Evolutionary conservation across 306 rosid species (phyloP).

Genomic region (Trifolium subterraneum): DNA sequence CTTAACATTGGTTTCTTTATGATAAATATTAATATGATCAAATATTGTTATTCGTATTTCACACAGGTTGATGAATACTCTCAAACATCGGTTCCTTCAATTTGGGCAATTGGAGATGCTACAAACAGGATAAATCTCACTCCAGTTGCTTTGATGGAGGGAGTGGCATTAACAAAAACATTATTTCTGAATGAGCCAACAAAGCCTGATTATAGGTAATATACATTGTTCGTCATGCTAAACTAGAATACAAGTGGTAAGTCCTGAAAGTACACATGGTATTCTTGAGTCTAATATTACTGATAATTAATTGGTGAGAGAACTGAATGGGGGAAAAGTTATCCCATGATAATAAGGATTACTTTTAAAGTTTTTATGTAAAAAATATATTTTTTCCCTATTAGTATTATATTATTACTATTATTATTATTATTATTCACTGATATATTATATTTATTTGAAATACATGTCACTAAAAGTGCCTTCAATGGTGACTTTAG

Average conservation of each 20-base stretch:
- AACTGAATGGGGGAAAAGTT: no score
- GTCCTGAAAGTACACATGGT: no score
- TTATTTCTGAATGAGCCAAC: conserved; percentile 81
- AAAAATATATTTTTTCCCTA: no score
- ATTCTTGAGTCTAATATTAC: no score
- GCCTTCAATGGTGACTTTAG: not conserved
- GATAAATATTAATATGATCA: conserved; percentile 7
- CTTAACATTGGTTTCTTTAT: conserved; percentile 34
- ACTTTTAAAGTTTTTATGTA: no score
- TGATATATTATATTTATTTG: no score
- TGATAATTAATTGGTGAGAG: no score
- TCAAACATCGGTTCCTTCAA: conserved; percentile 85
- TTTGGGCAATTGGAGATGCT: conserved; percentile 98
- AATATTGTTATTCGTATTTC: not conserved
- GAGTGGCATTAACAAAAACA: conserved; percentile 81
- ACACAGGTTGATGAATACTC: conserved; percentile 93
- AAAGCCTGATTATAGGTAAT: conserved; percentile 90
- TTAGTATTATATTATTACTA: no score
- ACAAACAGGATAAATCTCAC: conserved; percentile 93
- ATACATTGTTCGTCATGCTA: conserved; percentile 34
- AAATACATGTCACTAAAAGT: no score
- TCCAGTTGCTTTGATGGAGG: conserved; percentile 99
- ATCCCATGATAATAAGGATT: no score
- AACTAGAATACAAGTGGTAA: no score
- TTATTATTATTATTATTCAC: no score